Evolutionary conservation across 306 rosid genomes (phyloP), one percentile per base, ranked within the genome.

Genomic region (Quercus rubra): DNA sequence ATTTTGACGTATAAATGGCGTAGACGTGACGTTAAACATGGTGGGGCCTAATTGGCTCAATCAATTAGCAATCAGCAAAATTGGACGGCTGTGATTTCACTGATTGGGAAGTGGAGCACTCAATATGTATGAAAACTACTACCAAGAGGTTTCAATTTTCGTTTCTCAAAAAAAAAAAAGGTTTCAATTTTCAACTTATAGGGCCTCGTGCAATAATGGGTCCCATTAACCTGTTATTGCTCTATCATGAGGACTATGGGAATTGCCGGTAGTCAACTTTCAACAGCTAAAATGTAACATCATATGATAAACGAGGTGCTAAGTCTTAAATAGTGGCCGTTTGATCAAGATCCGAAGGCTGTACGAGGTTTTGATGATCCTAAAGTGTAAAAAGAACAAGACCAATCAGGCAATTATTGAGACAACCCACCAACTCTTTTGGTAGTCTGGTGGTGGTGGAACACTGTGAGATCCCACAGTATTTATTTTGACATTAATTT

Each of bases 1-100:
- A 3, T 76, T n/a, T 71, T 85, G 89, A 82, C 84, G 78, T 9
- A n/a, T 30, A 78, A 66, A 77, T 82, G 89, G 79, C 81, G 85
- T 69, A 82, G 54, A 43, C 61, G 55, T 78, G 90, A 83, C 41
- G 84, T 80, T n/a, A 28, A 70, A 31, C 18, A 67, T 23, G 28
- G 23, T 33, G 79, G 73, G 52, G 51, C 17, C 31, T 0, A 15
- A 49, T 6, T 6, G 9, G 1, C 31, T 49, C 41, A 17, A 55
- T 33, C 23, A 55, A 49, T 4, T 20, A 19, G 20, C 9, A 1
- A 10, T 35, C 25, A 13, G 5, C 15, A 0, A 35, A 35, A 12
- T 59, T 33, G 27, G 52, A 68, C 51, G 52, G 72, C 52, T 68
- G 14, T 17, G 72, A 35, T 68, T 68, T 4, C 10, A 9, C 17